A percentile compares a stretch with the other conserved stretches of the same genome.
Evolutionary conservation across 192 early-diverging fungal genomes (phyloP).

Genomic region (Backusella circina): DNA sequence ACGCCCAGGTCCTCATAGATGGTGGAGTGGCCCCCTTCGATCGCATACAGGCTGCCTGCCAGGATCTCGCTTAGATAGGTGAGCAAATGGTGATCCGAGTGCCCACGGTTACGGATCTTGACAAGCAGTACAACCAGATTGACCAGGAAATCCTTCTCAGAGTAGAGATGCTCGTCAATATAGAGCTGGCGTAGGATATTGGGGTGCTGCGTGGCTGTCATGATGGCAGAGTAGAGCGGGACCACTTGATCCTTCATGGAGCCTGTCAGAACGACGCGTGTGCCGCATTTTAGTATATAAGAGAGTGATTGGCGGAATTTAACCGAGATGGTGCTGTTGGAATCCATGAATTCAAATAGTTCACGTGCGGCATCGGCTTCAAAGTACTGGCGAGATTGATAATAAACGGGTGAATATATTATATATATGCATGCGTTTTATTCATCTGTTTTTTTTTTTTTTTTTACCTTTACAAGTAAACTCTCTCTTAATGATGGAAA

Average conservation of each 20-base stretch:
- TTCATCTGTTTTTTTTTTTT: conserved; percentile 32
- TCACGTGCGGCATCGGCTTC: conserved; percentile 89
- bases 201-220: conserved; percentile 65
- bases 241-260: conserved; percentile 97
- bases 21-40: conserved; percentile 88
- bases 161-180: conserved; percentile 81
- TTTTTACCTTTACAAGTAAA: conserved; percentile 65
- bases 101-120: conserved; percentile 82
- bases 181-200: conserved; percentile 89
- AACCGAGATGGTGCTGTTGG: conserved; percentile 60
- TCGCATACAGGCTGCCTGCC: conserved; percentile 81
- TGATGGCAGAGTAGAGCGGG: conserved; percentile 77
- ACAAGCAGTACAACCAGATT: conserved; percentile 87
- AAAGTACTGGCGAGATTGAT: conserved; percentile 50
- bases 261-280: conserved; percentile 72
- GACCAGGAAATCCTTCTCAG: conserved; percentile 81
- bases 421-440: not conserved
- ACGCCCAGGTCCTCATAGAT: conserved; percentile 89
- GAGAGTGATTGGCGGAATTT: conserved; percentile 70
- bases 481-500: conserved; percentile 79
- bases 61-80: conserved; percentile 83
- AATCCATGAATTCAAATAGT: conserved; percentile 92
- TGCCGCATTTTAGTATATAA: conserved; percentile 61
- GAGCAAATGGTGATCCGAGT: conserved; percentile 83
- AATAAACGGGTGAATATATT: not conserved